Evolutionary conservation across 768 basidiomycete species (phyloP).

Genomic region (Russula emetica): DNA sequence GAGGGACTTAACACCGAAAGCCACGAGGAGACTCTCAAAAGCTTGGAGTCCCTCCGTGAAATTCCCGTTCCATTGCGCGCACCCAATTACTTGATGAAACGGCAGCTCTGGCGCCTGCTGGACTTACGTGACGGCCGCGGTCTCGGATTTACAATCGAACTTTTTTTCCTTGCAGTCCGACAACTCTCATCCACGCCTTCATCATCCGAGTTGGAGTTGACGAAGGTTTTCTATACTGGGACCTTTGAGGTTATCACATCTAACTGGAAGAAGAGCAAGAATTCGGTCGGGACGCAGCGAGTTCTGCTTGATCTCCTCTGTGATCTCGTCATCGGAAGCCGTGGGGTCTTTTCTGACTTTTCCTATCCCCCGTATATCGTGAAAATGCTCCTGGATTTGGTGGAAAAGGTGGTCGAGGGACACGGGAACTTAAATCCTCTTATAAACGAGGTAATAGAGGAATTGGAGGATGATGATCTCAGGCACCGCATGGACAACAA

Average conservation of each 20-base stretch:
- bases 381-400: neutral
- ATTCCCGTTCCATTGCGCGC: neutral
- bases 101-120: constrained; percentile 14
- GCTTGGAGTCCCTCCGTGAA: neutral
- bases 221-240: neutral
- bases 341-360: constrained; percentile 7
- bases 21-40: neutral
- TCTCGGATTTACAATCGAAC: constrained; percentile 5
- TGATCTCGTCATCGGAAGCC: constrained; percentile 7
- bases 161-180: constrained; percentile 13
- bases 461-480: neutral
- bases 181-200: neutral
- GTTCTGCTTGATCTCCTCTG: constrained; percentile 7
- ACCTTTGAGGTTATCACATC: constrained; percentile 5
- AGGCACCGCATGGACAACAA: neutral
- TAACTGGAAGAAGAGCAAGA: neutral
- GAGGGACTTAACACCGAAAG: neutral
- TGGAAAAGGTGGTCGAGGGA: neutral
- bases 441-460: neutral
- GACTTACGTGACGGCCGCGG: constrained; percentile 5
- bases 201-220: neutral
- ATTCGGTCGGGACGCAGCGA: neutral
- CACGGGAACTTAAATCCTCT: neutral
- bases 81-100: neutral
- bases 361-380: neutral